Conservation (phyloP, 208 protist genomes). For the Crithidia mellificae region DNA sequence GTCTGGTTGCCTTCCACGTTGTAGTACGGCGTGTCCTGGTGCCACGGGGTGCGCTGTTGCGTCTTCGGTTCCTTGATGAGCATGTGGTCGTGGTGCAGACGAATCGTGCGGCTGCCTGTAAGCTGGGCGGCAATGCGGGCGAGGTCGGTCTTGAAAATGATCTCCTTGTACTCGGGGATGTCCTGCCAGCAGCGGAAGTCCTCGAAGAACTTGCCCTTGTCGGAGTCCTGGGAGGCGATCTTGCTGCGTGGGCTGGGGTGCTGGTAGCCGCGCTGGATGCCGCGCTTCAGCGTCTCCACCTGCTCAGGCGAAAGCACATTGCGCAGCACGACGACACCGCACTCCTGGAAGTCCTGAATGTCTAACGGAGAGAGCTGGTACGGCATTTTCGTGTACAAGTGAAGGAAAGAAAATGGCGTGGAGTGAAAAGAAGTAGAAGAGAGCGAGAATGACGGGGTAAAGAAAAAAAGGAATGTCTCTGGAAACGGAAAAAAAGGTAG, state of each 20-base stretch:
- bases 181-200: slow-evolving; percentile 53
- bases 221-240: slow-evolving; percentile 41
- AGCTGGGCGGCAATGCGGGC: slow-evolving; percentile 33
- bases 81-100: slow-evolving; percentile 51
- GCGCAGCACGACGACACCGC: slow-evolving; percentile 25
- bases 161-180: slow-evolving; percentile 45
- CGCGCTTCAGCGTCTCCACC: slow-evolving; percentile 35
- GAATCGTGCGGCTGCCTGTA: slow-evolving; percentile 32
- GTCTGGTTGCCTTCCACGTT: slow-evolving; percentile 53
- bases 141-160: slow-evolving; percentile 42
- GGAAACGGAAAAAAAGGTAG: too few relatives aligned
- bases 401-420: too few relatives aligned
- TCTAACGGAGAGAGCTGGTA: slow-evolving; percentile 11
- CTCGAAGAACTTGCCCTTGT: slow-evolving; percentile 54
- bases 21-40: slow-evolving; percentile 59
- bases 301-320: slow-evolving; percentile 26
- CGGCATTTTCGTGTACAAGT: slow-evolving; percentile 6
- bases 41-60: slow-evolving; percentile 44
- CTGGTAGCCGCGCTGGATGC: slow-evolving; percentile 34
- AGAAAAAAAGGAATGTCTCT: too few relatives aligned
- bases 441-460: too few relatives aligned
- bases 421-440: too few relatives aligned
- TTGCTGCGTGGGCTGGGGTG: slow-evolving; percentile 36
- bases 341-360: slow-evolving; percentile 22
- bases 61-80: slow-evolving; percentile 54